A percentile compares a stretch with the other conserved stretches of the same genome.
Evolutionary conservation across 2,329 filamentous ascomycete species (phyloP).

Genomic region (Cladophialophora yegresii): DNA sequence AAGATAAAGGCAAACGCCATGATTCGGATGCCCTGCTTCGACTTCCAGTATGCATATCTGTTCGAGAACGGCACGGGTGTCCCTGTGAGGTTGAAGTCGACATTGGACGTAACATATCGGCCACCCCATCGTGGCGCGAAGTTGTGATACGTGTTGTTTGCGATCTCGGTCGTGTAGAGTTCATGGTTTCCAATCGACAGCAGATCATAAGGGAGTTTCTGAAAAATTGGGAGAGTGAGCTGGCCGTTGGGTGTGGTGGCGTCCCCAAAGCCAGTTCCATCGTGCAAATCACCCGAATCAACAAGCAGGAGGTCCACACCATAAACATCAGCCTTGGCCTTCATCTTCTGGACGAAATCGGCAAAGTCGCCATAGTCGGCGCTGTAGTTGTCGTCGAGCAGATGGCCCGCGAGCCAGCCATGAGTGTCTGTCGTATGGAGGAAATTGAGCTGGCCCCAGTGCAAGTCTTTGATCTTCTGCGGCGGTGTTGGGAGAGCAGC

Average conservation of each 20-base stretch:
- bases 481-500: constrained; percentile 27
- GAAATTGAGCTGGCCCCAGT: constrained; percentile 66
- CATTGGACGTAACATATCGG: constrained; percentile 57
- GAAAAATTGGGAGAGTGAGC: constrained; percentile 56
- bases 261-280: constrained; percentile 65
- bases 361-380: constrained; percentile 69
- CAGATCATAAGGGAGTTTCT: constrained; percentile 57
- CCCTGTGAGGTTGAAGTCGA: constrained; percentile 52
- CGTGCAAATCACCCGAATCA: constrained; percentile 66
- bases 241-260: constrained; percentile 60
- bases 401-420: constrained; percentile 90
- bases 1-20: constrained; percentile 57
- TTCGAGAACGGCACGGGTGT: constrained; percentile 35
- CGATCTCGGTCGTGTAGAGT: constrained; percentile 63
- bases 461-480: constrained; percentile 42
- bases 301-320: constrained; percentile 63
- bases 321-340: constrained; percentile 57
- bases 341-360: constrained; percentile 62
- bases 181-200: constrained; percentile 65
- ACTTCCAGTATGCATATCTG: constrained; percentile 55
- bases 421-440: constrained; percentile 90
- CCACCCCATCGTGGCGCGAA: constrained; percentile 62
- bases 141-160: constrained; percentile 62
- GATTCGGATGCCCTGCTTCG: constrained; percentile 52
- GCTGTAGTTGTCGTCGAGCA: constrained; percentile 87